Conservation (phyloP, 129 eudicot genomes). For the Deinandra increscens region DNA sequence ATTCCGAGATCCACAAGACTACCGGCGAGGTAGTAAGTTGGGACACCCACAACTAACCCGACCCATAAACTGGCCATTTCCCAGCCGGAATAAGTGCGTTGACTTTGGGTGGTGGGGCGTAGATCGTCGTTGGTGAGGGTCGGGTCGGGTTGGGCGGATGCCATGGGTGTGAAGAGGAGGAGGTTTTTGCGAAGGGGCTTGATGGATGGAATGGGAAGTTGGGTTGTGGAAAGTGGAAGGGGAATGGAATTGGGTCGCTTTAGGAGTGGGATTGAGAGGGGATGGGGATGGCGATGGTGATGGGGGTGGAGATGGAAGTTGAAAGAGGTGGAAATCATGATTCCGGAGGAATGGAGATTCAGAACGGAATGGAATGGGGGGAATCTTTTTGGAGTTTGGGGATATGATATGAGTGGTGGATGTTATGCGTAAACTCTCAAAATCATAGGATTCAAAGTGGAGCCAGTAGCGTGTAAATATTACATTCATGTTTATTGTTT, state of each 20-base stretch:
- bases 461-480: too few species aligned
- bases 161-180: slow-evolving; percentile 38
- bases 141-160: slow-evolving; percentile 57
- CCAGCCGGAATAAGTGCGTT: slow-evolving; percentile 70
- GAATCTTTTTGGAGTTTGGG: slow-evolving; percentile 32
- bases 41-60: slow-evolving; percentile 91
- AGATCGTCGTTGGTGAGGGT: slow-evolving; percentile 77
- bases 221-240: neutral
- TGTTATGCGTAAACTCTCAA: neutral
- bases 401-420: slow-evolving; percentile 45
- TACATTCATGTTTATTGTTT: too few species aligned
- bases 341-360: slow-evolving; percentile 17
- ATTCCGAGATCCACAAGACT: slow-evolving; percentile 94
- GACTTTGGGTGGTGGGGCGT: slow-evolving; percentile 49
- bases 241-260: slow-evolving; percentile 27
- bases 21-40: slow-evolving; percentile 88
- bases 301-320: slow-evolving; percentile 50
- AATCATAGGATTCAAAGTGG: too few species aligned
- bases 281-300: slow-evolving; percentile 22
- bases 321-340: slow-evolving; percentile 60
- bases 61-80: slow-evolving; percentile 92
- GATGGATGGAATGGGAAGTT: slow-evolving; percentile 29
- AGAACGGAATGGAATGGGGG: slow-evolving; percentile 19
- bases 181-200: slow-evolving; percentile 22
- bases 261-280: slow-evolving; percentile 22